Conservation (phyloP, 1,284 basidiomycete species). For the Pterulicium gracile region DNA sequence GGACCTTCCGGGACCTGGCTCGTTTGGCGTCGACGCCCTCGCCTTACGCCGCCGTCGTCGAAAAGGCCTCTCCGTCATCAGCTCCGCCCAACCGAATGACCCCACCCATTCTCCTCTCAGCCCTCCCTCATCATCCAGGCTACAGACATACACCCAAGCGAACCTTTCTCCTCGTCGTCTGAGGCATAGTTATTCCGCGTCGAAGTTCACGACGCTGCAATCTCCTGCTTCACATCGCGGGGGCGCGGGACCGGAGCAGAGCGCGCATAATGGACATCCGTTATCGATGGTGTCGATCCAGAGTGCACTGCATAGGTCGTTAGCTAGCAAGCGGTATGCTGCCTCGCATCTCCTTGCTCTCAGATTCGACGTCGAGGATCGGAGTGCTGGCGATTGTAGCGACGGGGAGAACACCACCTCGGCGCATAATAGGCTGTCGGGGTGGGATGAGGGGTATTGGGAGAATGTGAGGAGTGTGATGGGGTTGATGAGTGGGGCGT, state of each 20-base stretch:
- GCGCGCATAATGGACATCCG: slow-evolving; percentile 31
- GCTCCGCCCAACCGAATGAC: neutral
- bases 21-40: slow-evolving; percentile 52
- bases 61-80: slow-evolving; percentile 25
- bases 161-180: too few relatives aligned
- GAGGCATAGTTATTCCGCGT: too few relatives aligned
- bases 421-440: neutral
- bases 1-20: slow-evolving; percentile 16
- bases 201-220: neutral
- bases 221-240: slow-evolving; percentile 15
- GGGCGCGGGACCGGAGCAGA: too few relatives aligned
- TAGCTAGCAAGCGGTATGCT: slow-evolving; percentile 62
- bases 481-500: slow-evolving; percentile 49
- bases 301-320: slow-evolving; percentile 46
- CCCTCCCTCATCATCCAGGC: too few relatives aligned
- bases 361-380: slow-evolving; percentile 51
- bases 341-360: slow-evolving; percentile 68
- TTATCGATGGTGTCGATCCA: slow-evolving; percentile 53
- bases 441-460: slow-evolving; percentile 58
- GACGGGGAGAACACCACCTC: slow-evolving; percentile 15
- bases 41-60: slow-evolving; percentile 42
- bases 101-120: neutral
- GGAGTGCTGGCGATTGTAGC: too few relatives aligned
- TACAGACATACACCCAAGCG: too few relatives aligned
- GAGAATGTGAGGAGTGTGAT: slow-evolving; percentile 69